Conservation (phyloP, 495 filamentous ascomycete genomes). For the Hyaloscypha finlandica region DNA sequence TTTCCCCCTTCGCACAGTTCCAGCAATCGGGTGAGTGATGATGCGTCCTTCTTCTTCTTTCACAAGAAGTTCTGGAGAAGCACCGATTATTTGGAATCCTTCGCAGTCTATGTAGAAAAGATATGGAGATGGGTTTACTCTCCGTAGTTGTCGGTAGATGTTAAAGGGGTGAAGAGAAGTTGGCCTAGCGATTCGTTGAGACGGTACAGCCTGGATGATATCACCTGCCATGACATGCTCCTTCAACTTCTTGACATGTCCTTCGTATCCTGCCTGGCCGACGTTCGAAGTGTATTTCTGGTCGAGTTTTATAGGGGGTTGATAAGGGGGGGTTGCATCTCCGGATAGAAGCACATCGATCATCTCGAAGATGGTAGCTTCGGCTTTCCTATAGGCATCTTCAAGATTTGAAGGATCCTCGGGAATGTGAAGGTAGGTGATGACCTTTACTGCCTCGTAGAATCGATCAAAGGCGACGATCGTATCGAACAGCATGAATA, state of each 20-base stretch:
- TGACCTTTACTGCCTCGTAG: constrained; percentile 86
- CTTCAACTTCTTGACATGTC: constrained; percentile 78
- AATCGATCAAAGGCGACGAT: constrained; percentile 95
- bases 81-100: constrained; percentile 92
- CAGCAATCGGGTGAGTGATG: constrained; percentile 96
- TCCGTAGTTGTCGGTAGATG: constrained; percentile 94
- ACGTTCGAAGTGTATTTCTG: constrained; percentile 93
- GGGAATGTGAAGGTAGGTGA: constrained; percentile 79
- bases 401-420: constrained; percentile 47
- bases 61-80: constrained; percentile 89
- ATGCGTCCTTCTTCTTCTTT: constrained; percentile 86
- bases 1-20: constrained; percentile 85
- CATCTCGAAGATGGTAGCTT: constrained; percentile 60
- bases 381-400: constrained; percentile 66
- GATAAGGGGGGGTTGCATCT: constrained; percentile 75
- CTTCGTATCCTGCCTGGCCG: constrained; percentile 82
- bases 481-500: constrained; percentile 98
- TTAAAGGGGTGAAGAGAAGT: constrained; percentile 95
- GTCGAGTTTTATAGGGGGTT: constrained; percentile 67
- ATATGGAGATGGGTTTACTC: constrained; percentile 94
- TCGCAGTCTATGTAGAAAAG: constrained; percentile 92
- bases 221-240: constrained; percentile 86
- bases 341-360: constrained; percentile 68
- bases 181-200: constrained; percentile 86
- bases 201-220: constrained; percentile 97